Base-by-base conservation (phyloP, 768 basidiomycete species). In the Scleroderma bovista region DNA sequence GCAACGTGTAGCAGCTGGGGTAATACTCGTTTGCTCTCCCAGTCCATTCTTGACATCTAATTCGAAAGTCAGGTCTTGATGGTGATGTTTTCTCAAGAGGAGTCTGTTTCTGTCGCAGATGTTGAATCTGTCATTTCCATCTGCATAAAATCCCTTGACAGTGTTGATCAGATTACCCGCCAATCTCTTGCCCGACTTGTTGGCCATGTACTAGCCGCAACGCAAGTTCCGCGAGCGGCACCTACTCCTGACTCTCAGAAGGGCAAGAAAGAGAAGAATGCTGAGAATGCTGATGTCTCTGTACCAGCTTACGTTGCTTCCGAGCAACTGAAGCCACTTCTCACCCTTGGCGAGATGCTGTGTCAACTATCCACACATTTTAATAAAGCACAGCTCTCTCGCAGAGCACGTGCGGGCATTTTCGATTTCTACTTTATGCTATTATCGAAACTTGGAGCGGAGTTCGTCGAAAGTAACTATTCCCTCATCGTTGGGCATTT, bases 361-460 rank as follows among this genome's bases (percentile, higher is more conserved):
- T 64, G 63, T n/a, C 81, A 83, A 46, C 76, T 98, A 3, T 92
- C 93, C 0, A 66, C 67, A 0, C 85, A 86, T 24, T 90, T 92
- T 71, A 95, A 91, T 72, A 88, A 85, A 62, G 69, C 80, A 2
- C 74, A 79, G 33, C 59, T 79, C 0, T 75, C 86, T 1, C 81
- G 88, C 34, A 84, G 84, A 66, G 79, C 80, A 2, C 80, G 88
- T 19, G 84, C 92, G 31, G 93, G 91, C 7, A 78, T 98, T 20
- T 85, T 96, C 61, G 91, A 96, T 55, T 84, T 91, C 57, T 96
- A 97, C 60, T 77, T 83, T 6, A 80, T 88, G 0, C 66, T 95
- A 3, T 75, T 98, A 55, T 79, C 75, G 4, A 75, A 77, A 10
- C 81, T 98, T 9, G 95, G 94, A 0, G 53, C 84, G 2, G 60